A percentile compares a stretch with the other conserved stretches of the same genome.
phyloP scores from a whole-genome alignment of 2,329 filamentous ascomycete species.

The Colletotrichum echinochloae region DNA sequence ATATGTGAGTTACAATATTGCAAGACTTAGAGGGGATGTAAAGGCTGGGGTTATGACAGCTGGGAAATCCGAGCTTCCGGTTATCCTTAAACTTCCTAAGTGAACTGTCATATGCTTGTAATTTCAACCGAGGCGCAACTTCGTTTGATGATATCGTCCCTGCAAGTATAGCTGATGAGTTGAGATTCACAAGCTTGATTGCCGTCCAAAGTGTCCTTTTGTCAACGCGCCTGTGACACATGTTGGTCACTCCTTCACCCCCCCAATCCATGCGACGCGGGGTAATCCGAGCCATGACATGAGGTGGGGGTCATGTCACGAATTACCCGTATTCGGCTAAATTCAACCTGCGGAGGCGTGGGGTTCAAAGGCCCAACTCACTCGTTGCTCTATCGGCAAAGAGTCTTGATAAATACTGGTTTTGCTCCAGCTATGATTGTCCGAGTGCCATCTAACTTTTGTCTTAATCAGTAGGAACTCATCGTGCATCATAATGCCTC shows the following conservation, averaged over 20 bases:
- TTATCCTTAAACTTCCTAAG: not conserved
- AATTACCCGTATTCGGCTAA: constrained; percentile 37
- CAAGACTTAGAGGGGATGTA: not conserved
- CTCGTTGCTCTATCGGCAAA: not conserved
- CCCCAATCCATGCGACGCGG: constrained; percentile 30
- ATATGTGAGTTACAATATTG: not conserved
- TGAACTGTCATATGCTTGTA: too few species aligned
- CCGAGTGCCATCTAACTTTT: accelerated
- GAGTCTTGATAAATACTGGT: constrained; percentile 1
- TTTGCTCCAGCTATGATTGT: accelerated
- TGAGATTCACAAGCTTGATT: not conserved
- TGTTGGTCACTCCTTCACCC: not conserved
- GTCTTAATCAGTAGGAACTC: not conserved
- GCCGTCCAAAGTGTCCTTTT: not conserved
- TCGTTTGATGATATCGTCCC: not conserved
- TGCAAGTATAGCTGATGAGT: not conserved
- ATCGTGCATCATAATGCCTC: constrained; percentile 54
- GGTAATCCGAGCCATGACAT: constrained; percentile 16
- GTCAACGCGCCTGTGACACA: not conserved
- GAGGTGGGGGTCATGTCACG: constrained; percentile 29
- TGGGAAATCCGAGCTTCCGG: not conserved
- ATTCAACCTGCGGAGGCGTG: constrained; percentile 37
- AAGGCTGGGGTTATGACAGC: not conserved
- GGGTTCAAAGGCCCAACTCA: constrained; percentile 1
- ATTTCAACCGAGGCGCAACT: not conserved